Evolutionary conservation across 1,284 basidiomycete species (phyloP).

Genomic region (Ustilago curta): DNA sequence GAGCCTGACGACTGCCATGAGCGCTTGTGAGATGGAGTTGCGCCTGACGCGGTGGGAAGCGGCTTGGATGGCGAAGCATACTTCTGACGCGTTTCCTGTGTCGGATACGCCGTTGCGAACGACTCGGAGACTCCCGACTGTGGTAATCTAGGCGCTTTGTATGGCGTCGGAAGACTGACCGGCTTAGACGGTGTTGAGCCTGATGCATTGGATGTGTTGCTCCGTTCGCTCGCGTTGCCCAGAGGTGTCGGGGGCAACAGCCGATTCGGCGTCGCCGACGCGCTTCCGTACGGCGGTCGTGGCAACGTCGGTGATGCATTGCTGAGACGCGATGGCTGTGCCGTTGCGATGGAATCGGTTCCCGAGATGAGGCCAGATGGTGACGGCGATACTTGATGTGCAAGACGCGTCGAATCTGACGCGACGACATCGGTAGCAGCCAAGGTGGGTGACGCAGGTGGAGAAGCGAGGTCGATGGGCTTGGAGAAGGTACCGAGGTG

Average conservation of each 20-base stretch:
- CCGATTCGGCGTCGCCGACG: slow-evolving; percentile 23
- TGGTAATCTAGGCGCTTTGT: slow-evolving; percentile 35
- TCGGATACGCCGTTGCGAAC: slow-evolving; percentile 50
- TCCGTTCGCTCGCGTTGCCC: slow-evolving; percentile 22
- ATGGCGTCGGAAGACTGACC: slow-evolving; percentile 33
- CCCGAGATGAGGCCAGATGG: slow-evolving; percentile 5
- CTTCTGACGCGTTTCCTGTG: slow-evolving; percentile 53
- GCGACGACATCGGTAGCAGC: slow-evolving; percentile 18
- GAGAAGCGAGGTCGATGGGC: slow-evolving; percentile 50
- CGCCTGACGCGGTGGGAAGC: slow-evolving; percentile 14
- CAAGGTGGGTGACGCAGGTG: slow-evolving; percentile 30
- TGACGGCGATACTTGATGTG: slow-evolving; percentile 18
- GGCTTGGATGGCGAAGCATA: slow-evolving; percentile 51
- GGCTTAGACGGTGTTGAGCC: slow-evolving; percentile 19
- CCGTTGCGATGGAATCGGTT: not conserved
- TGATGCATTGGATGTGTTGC: slow-evolving; percentile 9
- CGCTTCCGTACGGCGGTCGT: slow-evolving; percentile 20
- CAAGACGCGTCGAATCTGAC: slow-evolving; percentile 32
- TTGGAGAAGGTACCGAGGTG: slow-evolving; percentile 36
- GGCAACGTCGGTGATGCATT: slow-evolving; percentile 14
- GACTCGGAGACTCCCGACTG: slow-evolving; percentile 42
- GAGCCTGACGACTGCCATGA: slow-evolving; percentile 36
- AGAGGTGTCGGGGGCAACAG: slow-evolving; percentile 42
- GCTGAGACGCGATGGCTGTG: slow-evolving; percentile 3
- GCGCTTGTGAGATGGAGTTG: slow-evolving; percentile 31